Base-by-base conservation (phyloP, 352 stramenopile species). In the Globisporangium perplexum region DNA sequence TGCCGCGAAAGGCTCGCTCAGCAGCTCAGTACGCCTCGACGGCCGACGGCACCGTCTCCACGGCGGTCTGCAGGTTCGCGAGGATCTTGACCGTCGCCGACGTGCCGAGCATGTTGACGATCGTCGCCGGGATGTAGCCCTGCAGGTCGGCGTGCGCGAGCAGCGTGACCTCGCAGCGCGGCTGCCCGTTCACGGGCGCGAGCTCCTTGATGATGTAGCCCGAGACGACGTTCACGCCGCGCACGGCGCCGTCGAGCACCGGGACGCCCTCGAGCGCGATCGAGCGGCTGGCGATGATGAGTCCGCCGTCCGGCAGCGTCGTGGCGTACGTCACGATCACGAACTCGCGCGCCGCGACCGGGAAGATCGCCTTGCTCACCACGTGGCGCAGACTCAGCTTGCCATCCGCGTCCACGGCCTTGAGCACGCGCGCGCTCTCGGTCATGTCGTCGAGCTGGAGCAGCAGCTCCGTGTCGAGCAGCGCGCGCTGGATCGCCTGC, bases 101-200 rank as follows among this genome's bases (percentile, higher is more conserved):
- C 60, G 81, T 91, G 60, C 81, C 81, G 47, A 91, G 76, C 77
- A 88, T 86, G 71, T 90, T 93, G 64, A 90, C 77, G 50, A 93
- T 71, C 50, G 69, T 77, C 23, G 83, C 69, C 28, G 83, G 83
- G 57, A 93, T 88, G 65, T 83, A 90, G n/a, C 83, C 83, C 10
- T 74, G 61, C 47, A 93, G 63, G 48, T 93, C 81, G 49, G 77
- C 79, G 61, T 93, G 83, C 26, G 79, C 83, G 5, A 93, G 53
- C 38, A 93, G 75, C 22, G 74, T 90, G 49, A 90, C 80, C 44
- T 88, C 56, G 56, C 79, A 90, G 64, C 74, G 85, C 11, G 72
- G 60, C 38, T 71, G 71, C 41, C 69, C 75, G 20, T 74, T 42
- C 24, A 60, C 60, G 48, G 78, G 64, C 57, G 71, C 69, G 47